Evolutionary conservation across 257 asterid genomes (phyloP), one percentile per base, ranked within the genome.

Genomic region (Dorcoceras hygrometricum): DNA sequence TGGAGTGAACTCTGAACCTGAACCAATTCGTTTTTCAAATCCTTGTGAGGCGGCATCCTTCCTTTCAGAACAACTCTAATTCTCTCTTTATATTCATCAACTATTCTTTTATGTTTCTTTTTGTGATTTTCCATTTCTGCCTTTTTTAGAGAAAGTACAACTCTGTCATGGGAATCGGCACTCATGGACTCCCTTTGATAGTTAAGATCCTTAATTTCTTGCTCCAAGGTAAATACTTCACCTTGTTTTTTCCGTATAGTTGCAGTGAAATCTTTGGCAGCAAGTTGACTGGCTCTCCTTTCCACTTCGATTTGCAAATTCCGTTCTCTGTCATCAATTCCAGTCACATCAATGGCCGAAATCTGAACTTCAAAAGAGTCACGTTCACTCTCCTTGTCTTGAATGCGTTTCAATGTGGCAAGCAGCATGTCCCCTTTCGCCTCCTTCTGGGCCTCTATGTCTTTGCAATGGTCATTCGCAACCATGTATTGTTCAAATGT

Each of bases 21-120:
- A 65, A 76, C 36, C 68, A 93, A 77, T 77, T 93, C 99, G 14
- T 82, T 79, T 76, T 83, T 90, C 83, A 93, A 82, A 77, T 93
- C 97, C 82, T 83, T 93, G 72, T 89, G 95, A 67, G 86, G 85
- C 34, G 99, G 99, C 75, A 90, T 76, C 83, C 97, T 93, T 78
- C 99, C 99, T 81, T 93, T 93, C 78, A 93, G 80, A 70, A 88
- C 86, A 66, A 79, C 92, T 78, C 92, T 81, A 67, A 93, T 75
- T 74, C 80, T 86, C 68, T 86, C 99, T 82, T 83, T 88, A 80
- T 78, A 70, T 65, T 93, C 97, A 71, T 93, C 94, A 73, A 90
- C 76, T 80, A 65, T 84, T 76, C 79, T 81, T 79, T 85, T 84
- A 67, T 82, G 89, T 74, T 88, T 90, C 92, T 79, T 90, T 75